Percentiles rank a stretch among this genome's conserved stretches.
phyloP scores from a whole-genome alignment of 495 filamentous ascomycete species.

The Xylaria intraflava region DNA sequence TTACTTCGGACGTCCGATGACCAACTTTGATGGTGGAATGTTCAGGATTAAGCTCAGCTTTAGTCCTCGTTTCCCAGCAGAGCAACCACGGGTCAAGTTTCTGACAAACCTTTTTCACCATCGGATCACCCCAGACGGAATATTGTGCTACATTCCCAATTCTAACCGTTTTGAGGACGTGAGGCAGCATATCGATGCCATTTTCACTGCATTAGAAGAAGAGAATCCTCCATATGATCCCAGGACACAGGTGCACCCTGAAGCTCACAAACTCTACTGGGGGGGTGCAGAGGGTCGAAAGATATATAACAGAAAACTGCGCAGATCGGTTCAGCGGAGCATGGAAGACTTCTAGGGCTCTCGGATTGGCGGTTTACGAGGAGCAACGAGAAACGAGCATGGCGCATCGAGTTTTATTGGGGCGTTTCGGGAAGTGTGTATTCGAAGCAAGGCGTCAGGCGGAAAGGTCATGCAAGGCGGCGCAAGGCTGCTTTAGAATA shows the following conservation, averaged over 20 bases:
- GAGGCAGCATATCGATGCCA: constrained; percentile 75
- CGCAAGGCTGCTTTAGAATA: not conserved
- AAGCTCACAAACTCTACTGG: constrained; percentile 86
- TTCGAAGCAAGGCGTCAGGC: constrained; percentile 4
- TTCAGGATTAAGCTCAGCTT: constrained; percentile 74
- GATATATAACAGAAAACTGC: constrained; percentile 73
- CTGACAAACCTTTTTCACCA: constrained; percentile 82
- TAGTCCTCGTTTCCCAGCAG: constrained; percentile 85
- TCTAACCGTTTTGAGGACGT: constrained; percentile 63
- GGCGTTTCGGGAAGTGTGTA: constrained; percentile 5
- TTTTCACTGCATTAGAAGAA: constrained; percentile 78
- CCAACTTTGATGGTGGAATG: constrained; percentile 85
- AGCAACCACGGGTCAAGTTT: constrained; percentile 79
- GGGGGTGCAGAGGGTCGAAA: constrained; percentile 70
- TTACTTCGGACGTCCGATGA: constrained; percentile 90
- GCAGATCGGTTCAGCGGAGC: constrained; percentile 52
- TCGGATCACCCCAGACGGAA: constrained; percentile 70
- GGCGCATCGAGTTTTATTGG: not conserved
- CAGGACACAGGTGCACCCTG: constrained; percentile 76
- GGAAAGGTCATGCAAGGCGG: not conserved
- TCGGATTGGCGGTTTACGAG: not conserved
- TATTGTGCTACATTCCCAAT: constrained; percentile 73
- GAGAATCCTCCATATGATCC: constrained; percentile 86
- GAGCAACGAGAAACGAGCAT: not conserved
- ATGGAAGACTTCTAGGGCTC: constrained; percentile 38